A percentile compares a stretch with the other conserved stretches of the same genome.
Evolutionary conservation across 1,284 basidiomycete genomes (phyloP).

Genomic region (Fomitopsis betulina): DNA sequence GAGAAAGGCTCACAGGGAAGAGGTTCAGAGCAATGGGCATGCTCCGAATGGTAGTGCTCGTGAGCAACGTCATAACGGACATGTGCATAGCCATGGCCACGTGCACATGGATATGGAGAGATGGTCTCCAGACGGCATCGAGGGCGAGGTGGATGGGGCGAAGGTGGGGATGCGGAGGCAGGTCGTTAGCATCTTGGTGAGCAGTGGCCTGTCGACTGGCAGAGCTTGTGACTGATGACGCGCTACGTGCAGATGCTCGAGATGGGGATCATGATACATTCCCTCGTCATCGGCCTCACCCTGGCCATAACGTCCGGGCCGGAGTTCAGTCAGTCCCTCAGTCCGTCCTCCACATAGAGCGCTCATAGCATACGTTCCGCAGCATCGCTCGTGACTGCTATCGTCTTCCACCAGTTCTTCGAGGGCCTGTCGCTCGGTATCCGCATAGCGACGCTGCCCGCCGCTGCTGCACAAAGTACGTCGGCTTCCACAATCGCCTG

Average conservation of each 20-base stretch:
- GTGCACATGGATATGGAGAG: slow-evolving; percentile 24
- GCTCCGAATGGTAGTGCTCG: slow-evolving; percentile 15
- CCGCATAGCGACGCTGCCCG: slow-evolving; percentile 63
- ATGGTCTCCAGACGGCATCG: slow-evolving; percentile 17
- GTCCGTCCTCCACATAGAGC: not conserved
- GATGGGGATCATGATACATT: slow-evolving; percentile 80
- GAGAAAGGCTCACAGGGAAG: not conserved
- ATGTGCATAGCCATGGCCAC: slow-evolving; percentile 19
- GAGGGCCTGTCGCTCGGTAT: slow-evolving; percentile 77
- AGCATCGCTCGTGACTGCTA: slow-evolving; percentile 71
- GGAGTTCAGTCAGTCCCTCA: slow-evolving; percentile 58
- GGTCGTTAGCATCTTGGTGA: slow-evolving; percentile 59
- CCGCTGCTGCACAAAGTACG: slow-evolving; percentile 21
- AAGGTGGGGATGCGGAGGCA: slow-evolving; percentile 51
- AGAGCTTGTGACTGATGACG: not conserved
- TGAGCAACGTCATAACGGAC: slow-evolving; percentile 17
- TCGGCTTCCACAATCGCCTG: slow-evolving; percentile 11
- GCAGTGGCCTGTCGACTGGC: slow-evolving; percentile 12
- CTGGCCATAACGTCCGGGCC: slow-evolving; percentile 60
- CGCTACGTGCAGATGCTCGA: slow-evolving; percentile 53
- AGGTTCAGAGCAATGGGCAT: slow-evolving; percentile 7
- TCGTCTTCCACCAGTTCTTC: slow-evolving; percentile 77
- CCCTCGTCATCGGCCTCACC: slow-evolving; percentile 72
- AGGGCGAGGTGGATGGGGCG: slow-evolving; percentile 20
- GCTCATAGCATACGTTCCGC: slow-evolving; percentile 6